phyloP scores from a whole-genome alignment of 1,284 basidiomycete species.

The Leccinum huronense region DNA sequence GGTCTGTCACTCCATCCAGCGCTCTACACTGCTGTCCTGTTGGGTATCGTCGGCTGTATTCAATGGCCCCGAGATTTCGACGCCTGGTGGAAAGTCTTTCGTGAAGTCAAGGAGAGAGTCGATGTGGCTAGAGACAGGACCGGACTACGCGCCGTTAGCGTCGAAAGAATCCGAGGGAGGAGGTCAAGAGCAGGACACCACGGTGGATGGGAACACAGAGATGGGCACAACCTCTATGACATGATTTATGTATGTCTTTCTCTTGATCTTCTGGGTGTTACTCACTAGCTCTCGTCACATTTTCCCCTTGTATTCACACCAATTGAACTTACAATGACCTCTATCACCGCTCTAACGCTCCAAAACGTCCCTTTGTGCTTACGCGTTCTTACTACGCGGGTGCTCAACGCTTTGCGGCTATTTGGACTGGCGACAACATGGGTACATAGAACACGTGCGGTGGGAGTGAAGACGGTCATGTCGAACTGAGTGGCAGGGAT shows the following conservation, averaged over 20 bases:
- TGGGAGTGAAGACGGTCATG: constrained; percentile 92
- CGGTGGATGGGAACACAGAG: constrained; percentile 96
- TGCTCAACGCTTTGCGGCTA: constrained; percentile 92
- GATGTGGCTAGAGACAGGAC: too few species aligned
- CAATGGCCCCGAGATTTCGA: constrained; percentile 97
- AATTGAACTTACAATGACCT: constrained; percentile 88
- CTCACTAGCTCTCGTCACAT: constrained; percentile 1
- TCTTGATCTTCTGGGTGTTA: background rate
- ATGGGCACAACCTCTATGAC: constrained; percentile 92
- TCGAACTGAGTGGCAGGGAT: constrained; percentile 92
- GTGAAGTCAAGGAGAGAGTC: too few species aligned
- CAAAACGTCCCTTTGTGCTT: constrained; percentile 91
- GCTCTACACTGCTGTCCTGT: background rate
- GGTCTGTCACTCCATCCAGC: constrained; percentile 41
- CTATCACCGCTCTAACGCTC: constrained; percentile 68
- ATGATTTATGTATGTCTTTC: constrained; percentile 69
- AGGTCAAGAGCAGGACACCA: constrained; percentile 59
- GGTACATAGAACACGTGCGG: constrained; percentile 97
- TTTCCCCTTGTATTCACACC: constrained; percentile 33
- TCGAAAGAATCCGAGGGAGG: too few species aligned
- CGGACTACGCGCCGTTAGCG: too few species aligned
- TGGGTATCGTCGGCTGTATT: constrained; percentile 83
- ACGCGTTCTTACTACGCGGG: constrained; percentile 95
- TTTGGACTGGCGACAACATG: constrained; percentile 99
- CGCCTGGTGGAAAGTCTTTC: constrained; percentile 49